Base-by-base conservation (phyloP, 768 basidiomycete genomes). In the Amanita jacksonii region DNA sequence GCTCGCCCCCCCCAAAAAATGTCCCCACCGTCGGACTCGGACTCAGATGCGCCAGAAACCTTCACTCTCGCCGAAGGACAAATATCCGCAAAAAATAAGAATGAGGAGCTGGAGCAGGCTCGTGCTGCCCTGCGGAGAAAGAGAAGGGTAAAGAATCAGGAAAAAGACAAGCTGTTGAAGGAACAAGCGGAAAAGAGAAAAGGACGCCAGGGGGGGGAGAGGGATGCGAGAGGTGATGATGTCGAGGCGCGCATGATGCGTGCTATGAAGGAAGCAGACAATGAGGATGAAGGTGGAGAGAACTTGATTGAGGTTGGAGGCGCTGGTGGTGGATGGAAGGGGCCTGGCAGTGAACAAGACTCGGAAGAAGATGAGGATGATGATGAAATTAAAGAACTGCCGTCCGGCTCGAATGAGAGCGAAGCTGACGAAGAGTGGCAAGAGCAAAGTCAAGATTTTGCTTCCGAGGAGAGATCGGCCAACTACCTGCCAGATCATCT, bases 41-140 rank as follows among this genome's bases (percentile, higher is more conserved):
- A 46, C 27, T 30, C 38, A 24, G 45, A 46, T n/a, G 28, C 30
- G 5, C 45, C 45, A 27, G 45, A 46, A 40, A 24, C 38, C 20
- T 31, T 23, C 12, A 41, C 25, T 30, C 45, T 46, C 6, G 12
- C 31, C 8, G 31, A 39, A 12, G n/a, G 37, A 28, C 39, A 46
- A 19, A n/a, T 33, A 10, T 33, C 22, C 15, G 39, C 19, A 10
- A 34, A 36, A 22, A 27, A 25, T 4, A 39, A 35, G 23, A 41
- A 34, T 6, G 39, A 34, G 12, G 39, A 46, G 8, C 33, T 46
- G 18, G 38, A 27, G 13, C 12, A 41, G 18, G 45, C 22, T n/a
- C 22, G 33, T 18, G 45, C 38, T 2, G 38, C 38, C 5, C 13
- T 23, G n/a, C 27, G 15, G 25, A 41, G 22, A 16, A 28, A 41